Conservation (phyloP, 768 basidiomycete genomes). For the Roridomyces roridus region DNA sequence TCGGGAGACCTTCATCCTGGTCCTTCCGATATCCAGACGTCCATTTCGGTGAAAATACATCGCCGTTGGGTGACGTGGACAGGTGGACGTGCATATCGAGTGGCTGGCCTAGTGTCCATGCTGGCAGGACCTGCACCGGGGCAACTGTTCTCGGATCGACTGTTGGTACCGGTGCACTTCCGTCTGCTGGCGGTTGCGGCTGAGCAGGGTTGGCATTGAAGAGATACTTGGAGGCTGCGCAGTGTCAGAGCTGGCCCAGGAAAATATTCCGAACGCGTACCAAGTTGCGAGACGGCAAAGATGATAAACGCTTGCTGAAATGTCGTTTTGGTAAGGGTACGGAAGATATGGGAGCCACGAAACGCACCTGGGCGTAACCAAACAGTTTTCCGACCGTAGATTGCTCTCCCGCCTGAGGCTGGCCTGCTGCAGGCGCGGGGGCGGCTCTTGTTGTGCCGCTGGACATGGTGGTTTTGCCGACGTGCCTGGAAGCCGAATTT, state of each 20-base stretch:
- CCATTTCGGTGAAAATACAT: slow-evolving; percentile 64
- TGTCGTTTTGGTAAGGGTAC: background rate
- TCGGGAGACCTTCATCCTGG: slow-evolving; percentile 60
- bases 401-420: slow-evolving; percentile 4
- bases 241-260: slow-evolving; percentile 11
- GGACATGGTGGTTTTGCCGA: slow-evolving; percentile 14
- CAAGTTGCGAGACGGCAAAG: slow-evolving; percentile 68
- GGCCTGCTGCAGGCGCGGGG: slow-evolving; percentile 18
- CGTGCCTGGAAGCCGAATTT: too few species aligned
- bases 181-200: slow-evolving; percentile 9
- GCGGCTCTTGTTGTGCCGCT: slow-evolving; percentile 3
- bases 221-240: slow-evolving; percentile 51
- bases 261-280: slow-evolving; percentile 4
- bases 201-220: slow-evolving; percentile 41
- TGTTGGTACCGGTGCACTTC: slow-evolving; percentile 31
- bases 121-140: slow-evolving; percentile 58
- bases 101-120: slow-evolving; percentile 65
- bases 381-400: slow-evolving; percentile 21
- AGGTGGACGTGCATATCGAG: slow-evolving; percentile 79
- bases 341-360: background rate
- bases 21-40: slow-evolving; percentile 55
- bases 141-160: slow-evolving; percentile 57
- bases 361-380: slow-evolving; percentile 17
- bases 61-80: slow-evolving; percentile 66
- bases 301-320: slow-evolving; percentile 71